These are phyloP conservation scores for Scedosporium boydii DNA, from an alignment of 2,329 filamentous ascomycete species.

Conservation along the genomic window DNA sequence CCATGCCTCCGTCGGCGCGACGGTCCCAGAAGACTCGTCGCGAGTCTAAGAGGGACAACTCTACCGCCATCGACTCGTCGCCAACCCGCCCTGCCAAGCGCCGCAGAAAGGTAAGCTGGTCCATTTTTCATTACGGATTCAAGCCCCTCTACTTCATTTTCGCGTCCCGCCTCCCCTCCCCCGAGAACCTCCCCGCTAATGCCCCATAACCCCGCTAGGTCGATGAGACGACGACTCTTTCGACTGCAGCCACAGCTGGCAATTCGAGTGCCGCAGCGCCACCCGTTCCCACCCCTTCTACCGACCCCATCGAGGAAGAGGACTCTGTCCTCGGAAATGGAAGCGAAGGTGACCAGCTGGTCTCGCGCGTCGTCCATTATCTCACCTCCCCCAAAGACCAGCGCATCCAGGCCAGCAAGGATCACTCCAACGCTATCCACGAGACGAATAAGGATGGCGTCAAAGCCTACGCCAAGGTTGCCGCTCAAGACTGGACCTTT, in stretches of 20 bases:
- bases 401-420: constrained; percentile 48
- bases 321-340: constrained; percentile 28
- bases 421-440: constrained; percentile 56
- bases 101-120: constrained; percentile 45
- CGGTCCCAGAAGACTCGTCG: constrained; percentile 6
- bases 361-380: constrained; percentile 45
- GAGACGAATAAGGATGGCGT: constrained; percentile 52
- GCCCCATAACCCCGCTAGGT: constrained; percentile 18
- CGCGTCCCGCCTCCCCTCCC: constrained; percentile 8
- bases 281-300: constrained; percentile 13
- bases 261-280: constrained; percentile 15
- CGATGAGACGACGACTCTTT: constrained; percentile 15
- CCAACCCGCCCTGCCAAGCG: constrained; percentile 55
- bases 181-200: constrained; percentile 4
- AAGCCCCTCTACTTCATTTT: neutral
- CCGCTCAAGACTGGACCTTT: constrained; percentile 75
- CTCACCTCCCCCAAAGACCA: constrained; percentile 31
- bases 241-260: neutral
- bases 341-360: constrained; percentile 45
- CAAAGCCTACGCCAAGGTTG: constrained; percentile 72
- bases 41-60: constrained; percentile 20
- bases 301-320: constrained; percentile 35
- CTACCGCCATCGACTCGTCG: constrained; percentile 40
- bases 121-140: neutral
- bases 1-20: constrained; percentile 5